Evolutionary conservation across 345 rosid genomes (phyloP).

Genomic region (Salix suchowensis): DNA sequence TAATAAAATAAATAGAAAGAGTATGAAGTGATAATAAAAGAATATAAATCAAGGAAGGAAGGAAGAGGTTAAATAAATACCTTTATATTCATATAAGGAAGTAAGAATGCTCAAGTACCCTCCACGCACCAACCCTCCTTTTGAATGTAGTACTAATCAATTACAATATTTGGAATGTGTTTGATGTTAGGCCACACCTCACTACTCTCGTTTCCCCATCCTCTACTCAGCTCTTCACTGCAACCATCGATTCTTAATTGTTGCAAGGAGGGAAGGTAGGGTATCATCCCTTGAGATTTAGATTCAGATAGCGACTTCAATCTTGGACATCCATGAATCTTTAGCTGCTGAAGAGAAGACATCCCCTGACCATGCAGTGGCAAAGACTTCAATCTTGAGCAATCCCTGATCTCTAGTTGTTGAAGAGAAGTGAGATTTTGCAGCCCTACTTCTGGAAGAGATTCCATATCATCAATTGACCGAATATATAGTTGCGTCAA

Average conservation of each 20-base stretch:
- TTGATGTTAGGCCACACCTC: conserved; percentile 11
- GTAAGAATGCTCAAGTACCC: too few relatives aligned
- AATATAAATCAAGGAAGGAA: too few relatives aligned
- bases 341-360: too few relatives aligned
- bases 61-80: too few relatives aligned
- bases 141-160: background rate
- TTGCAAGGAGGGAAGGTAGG: background rate
- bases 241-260: background rate
- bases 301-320: background rate
- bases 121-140: too few relatives aligned
- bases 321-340: too few relatives aligned
- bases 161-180: conserved; percentile 8
- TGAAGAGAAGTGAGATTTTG: conserved; percentile 7
- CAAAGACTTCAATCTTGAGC: too few relatives aligned
- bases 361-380: too few relatives aligned
- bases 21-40: too few relatives aligned
- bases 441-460: background rate
- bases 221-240: background rate
- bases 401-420: background rate
- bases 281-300: background rate
- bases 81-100: too few relatives aligned
- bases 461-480: background rate
- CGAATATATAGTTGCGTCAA: background rate
- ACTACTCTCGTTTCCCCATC: background rate
- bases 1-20: too few relatives aligned